phyloP scores from a whole-genome alignment of 345 rosid genomes.

The Citrus glauca region DNA sequence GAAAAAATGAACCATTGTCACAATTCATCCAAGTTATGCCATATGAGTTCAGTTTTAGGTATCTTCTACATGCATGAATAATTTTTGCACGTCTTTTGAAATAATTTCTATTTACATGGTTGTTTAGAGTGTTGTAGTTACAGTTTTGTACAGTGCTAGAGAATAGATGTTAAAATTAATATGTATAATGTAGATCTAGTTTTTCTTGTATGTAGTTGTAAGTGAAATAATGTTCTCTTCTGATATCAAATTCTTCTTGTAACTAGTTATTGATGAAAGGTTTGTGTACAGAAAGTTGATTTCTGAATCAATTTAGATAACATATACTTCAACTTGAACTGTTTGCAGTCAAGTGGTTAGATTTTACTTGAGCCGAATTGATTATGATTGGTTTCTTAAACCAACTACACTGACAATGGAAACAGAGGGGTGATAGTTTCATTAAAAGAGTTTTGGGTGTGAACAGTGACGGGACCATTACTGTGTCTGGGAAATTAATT shows the following conservation, averaged over 20 bases:
- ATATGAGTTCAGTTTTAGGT: conserved; percentile 75
- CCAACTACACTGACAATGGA: conserved; percentile 9
- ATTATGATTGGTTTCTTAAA: not conserved
- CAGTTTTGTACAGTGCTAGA: conserved; percentile 33
- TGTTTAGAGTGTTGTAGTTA: conserved; percentile 16
- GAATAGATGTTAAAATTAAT: conserved; percentile 16
- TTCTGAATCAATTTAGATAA: not conserved
- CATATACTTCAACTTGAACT: not conserved
- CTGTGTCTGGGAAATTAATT: conserved; percentile 8
- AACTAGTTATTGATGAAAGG: conserved; percentile 4
- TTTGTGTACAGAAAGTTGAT: not conserved
- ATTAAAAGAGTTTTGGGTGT: conserved; percentile 7
- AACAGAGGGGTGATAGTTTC: not conserved
- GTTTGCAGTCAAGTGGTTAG: not conserved
- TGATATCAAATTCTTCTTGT: conserved; percentile 2
- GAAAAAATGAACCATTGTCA: conserved; percentile 37
- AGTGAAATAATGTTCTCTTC: not conserved
- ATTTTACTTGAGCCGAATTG: not conserved
- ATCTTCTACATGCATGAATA: conserved; percentile 44
- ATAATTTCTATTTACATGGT: conserved; percentile 6
- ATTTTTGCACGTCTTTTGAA: conserved; percentile 2
- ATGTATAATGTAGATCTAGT: conserved; percentile 20
- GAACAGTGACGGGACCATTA: not conserved
- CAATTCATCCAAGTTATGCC: conserved; percentile 56
- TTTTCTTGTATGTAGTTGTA: conserved; percentile 11